Conservation (phyloP, 768 basidiomycete species). For the Suillus americanus region DNA sequence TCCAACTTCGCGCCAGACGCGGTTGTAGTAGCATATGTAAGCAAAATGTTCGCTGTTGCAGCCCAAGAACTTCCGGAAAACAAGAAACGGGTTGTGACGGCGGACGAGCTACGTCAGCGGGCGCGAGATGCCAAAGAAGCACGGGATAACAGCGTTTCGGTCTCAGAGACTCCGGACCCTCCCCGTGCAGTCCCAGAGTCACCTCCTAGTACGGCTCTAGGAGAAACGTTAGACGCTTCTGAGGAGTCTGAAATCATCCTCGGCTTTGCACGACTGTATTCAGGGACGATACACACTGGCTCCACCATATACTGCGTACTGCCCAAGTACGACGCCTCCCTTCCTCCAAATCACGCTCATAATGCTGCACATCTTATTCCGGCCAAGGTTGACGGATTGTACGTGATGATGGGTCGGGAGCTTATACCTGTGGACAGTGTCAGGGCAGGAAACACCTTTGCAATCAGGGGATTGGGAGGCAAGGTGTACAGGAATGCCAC, state of each 20-base stretch:
- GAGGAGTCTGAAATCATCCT: conserved; percentile 64
- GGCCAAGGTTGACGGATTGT: conserved; percentile 72
- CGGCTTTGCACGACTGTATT: conserved; percentile 93
- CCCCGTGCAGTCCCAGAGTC: conserved; percentile 4
- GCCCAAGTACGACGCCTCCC: conserved; percentile 77
- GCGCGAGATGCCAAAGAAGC: conserved; percentile 56
- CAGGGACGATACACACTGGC: conserved; percentile 74
- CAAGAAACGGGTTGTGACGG: conserved; percentile 72
- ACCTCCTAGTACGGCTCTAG: background rate
- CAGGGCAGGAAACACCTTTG: conserved; percentile 92
- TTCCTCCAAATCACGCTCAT: conserved; percentile 61
- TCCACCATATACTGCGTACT: conserved; percentile 70
- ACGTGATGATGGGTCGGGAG: conserved; percentile 98
- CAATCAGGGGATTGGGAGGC: conserved; percentile 85
- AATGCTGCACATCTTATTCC: conserved; percentile 66
- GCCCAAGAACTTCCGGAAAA: conserved; percentile 81
- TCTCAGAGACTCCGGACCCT: conserved; percentile 8
- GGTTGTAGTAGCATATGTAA: conserved; percentile 81
- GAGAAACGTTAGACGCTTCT: background rate
- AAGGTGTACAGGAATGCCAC: conserved; percentile 91
- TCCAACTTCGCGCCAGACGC: conserved; percentile 61
- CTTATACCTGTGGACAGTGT: conserved; percentile 82
- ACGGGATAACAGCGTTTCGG: conserved; percentile 19
- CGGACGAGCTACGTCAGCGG: conserved; percentile 77
- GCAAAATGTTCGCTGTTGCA: conserved; percentile 98